phyloP scores from a whole-genome alignment of 306 rosid species.

The Castanospermum australe region DNA sequence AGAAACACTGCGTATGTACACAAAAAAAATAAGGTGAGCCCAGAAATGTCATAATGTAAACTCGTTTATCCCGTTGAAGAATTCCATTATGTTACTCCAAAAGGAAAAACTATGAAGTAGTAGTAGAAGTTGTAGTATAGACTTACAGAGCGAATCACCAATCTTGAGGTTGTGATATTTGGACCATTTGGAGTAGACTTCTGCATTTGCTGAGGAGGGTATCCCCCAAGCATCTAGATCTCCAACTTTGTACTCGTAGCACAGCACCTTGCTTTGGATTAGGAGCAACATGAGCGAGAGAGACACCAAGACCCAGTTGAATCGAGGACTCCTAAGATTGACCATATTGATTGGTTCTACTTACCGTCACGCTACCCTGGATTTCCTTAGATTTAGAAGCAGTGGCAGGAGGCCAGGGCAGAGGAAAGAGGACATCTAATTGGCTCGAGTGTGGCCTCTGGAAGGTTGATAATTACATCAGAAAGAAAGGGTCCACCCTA shows the following conservation, averaged over 20 bases:
- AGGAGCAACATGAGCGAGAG: slow-evolving; percentile 38
- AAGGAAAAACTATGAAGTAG: neutral
- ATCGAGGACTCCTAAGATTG: slow-evolving; percentile 29
- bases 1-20: slow-evolving; percentile 63
- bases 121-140: neutral
- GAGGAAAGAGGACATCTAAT: neutral
- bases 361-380: neutral
- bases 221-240: slow-evolving; percentile 85
- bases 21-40: neutral
- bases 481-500: neutral
- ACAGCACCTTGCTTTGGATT: slow-evolving; percentile 49
- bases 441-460: neutral
- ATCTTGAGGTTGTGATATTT: slow-evolving; percentile 56
- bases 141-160: slow-evolving; percentile 94
- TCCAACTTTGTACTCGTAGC: slow-evolving; percentile 83
- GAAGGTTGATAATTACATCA: neutral
- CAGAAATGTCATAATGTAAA: neutral
- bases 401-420: neutral
- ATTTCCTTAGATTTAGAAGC: neutral
- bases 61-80: too few relatives aligned
- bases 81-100: neutral
- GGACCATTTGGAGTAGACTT: slow-evolving; percentile 74
- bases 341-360: slow-evolving; percentile 35
- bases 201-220: slow-evolving; percentile 70
- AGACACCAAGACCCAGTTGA: slow-evolving; percentile 29